Percentiles rank a stretch among this genome's conserved stretches.
phyloP scores from a whole-genome alignment of 2,329 filamentous ascomycete genomes.

The Whalleya microplaca region DNA sequence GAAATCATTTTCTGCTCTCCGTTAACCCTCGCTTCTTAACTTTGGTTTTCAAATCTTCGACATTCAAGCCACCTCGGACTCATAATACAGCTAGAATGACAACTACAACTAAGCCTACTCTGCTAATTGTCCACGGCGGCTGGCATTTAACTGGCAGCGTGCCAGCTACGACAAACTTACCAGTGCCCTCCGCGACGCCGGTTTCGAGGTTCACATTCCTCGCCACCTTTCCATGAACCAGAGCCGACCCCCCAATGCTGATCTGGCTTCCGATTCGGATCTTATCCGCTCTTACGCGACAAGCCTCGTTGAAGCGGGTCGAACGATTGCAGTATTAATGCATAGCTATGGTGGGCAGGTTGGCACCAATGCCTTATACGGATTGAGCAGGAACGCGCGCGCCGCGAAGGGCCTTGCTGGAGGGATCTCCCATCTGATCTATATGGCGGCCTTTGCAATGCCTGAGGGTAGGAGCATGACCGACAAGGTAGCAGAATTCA shows the following conservation, averaged over 20 bases:
- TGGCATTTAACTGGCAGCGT: no score
- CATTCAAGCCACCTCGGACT: no score
- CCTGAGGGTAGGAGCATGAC: conserved; percentile 1
- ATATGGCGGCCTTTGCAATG: conserved; percentile 21
- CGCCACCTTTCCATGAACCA: no score
- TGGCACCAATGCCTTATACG: conserved; percentile 27
- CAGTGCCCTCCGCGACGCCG: no score
- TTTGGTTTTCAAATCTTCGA: no score
- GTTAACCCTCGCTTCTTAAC: no score
- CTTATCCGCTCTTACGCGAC: conserved; percentile 22
- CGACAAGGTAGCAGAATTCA: conserved; percentile 7
- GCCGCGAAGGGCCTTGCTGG: conserved; percentile 17
- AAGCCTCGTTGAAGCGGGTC: conserved; percentile 18
- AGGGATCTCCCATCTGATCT: conserved; percentile 30
- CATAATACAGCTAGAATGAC: no score
- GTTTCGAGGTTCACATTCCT: no score
- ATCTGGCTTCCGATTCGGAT: conserved; percentile 23
- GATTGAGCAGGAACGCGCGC: conserved; percentile 16
- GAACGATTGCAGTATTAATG: conserved; percentile 22
- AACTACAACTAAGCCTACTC: no score
- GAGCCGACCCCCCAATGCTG: conserved; percentile 26
- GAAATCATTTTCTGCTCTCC: no score
- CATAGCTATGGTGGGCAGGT: conserved; percentile 35
- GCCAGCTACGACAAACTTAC: no score
- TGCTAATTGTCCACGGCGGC: no score